A percentile compares a stretch with the other conserved stretches of the same genome.
Evolutionary conservation across 2,329 filamentous ascomycete genomes (phyloP).

Genomic region (Aspergillus awamori): DNA sequence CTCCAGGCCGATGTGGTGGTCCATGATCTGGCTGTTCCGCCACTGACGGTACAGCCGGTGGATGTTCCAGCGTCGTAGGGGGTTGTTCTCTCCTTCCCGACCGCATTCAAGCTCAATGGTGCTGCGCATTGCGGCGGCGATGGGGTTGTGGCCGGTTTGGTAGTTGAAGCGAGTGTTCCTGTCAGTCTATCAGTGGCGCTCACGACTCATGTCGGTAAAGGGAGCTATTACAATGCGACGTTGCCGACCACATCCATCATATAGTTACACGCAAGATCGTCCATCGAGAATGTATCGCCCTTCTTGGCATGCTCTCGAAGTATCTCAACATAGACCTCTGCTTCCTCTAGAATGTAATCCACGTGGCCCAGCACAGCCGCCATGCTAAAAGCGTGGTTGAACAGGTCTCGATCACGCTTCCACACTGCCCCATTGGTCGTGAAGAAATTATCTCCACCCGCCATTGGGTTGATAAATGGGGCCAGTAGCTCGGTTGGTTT

Average conservation of each 20-base stretch:
- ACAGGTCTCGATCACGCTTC: neutral
- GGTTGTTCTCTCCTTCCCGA: neutral
- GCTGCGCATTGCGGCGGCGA: slow-evolving; percentile 10
- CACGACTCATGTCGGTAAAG: no score
- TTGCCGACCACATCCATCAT: neutral
- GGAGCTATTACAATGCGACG: neutral
- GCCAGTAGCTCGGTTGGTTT: neutral
- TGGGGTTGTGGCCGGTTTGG: neutral
- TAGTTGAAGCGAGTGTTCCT: neutral
- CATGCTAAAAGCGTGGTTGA: neutral
- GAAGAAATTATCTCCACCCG: neutral
- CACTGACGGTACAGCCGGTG: slow-evolving; percentile 7
- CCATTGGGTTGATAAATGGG: neutral
- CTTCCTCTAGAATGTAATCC: neutral
- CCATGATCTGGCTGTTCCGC: slow-evolving; percentile 7
- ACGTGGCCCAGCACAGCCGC: neutral
- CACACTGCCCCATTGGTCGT: neutral
- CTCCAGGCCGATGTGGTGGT: slow-evolving; percentile 10
- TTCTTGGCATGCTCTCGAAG: neutral
- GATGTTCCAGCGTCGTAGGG: neutral
- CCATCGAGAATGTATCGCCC: neutral
- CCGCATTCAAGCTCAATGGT: slow-evolving; percentile 8
- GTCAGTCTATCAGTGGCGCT: neutral
- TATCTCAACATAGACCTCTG: neutral
- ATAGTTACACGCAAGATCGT: neutral